phyloP scores from a whole-genome alignment of 2,329 filamentous ascomycete genomes.

The Aspergillus calidoustus region DNA sequence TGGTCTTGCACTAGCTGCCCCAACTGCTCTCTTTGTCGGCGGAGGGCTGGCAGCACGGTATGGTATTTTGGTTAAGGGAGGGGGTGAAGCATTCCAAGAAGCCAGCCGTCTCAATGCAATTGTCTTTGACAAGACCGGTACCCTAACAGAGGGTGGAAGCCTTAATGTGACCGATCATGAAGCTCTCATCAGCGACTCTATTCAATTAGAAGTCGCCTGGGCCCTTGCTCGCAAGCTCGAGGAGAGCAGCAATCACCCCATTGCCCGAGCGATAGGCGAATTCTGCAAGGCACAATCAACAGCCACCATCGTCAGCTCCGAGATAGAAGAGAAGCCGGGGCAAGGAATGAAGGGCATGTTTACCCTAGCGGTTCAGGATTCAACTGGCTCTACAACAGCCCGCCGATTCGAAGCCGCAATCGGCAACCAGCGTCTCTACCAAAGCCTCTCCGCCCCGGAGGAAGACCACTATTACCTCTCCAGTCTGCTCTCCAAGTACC shows the following conservation, averaged over 20 bases:
- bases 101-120: conserved; percentile 77
- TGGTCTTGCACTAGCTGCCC: conserved; percentile 81
- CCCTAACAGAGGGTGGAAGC: conserved; percentile 70
- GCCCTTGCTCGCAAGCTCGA: conserved; percentile 57
- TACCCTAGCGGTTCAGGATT: conserved; percentile 33
- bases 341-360: conserved; percentile 62
- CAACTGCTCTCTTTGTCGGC: conserved; percentile 84
- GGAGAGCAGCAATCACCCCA: conserved; percentile 63
- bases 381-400: conserved; percentile 20
- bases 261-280: conserved; percentile 58
- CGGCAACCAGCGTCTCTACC: conserved; percentile 62
- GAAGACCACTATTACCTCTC: conserved; percentile 40
- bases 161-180: conserved; percentile 60
- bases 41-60: conserved; percentile 77
- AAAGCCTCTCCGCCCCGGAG: conserved; percentile 35
- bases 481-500: conserved; percentile 43
- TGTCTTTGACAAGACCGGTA: conserved; percentile 89
- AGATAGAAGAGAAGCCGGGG: conserved; percentile 60
- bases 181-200: conserved; percentile 40
- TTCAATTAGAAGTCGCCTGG: conserved; percentile 47
- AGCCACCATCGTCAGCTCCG: conserved; percentile 33
- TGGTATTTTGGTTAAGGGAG: conserved; percentile 81
- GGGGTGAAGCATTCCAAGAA: conserved; percentile 84
- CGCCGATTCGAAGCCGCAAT: conserved; percentile 55
- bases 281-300: conserved; percentile 49